phyloP scores from a whole-genome alignment of 805 yeast genomes.

The Candida montana region DNA sequence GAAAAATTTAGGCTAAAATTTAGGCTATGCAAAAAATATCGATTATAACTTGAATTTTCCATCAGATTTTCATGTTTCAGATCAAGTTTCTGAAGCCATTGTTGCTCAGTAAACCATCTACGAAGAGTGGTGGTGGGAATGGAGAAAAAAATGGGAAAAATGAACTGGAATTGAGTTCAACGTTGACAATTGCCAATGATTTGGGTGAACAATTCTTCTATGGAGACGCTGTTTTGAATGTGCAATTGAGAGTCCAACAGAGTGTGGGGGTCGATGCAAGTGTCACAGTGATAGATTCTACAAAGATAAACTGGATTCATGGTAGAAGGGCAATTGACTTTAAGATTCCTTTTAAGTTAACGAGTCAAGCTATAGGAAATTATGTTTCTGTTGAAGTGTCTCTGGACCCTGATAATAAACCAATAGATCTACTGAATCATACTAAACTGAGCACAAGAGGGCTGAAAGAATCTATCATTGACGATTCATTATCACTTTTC shows the following conservation, averaged over 20 bases:
- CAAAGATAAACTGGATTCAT: constrained; percentile 14
- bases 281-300: not conserved
- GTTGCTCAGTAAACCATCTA: no score
- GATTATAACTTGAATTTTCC: no score
- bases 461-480: constrained; percentile 11
- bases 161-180: constrained; percentile 15
- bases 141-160: constrained; percentile 1
- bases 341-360: not conserved
- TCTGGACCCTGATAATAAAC: constrained; percentile 1
- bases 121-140: no score
- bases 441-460: constrained; percentile 9
- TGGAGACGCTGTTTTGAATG: constrained; percentile 23
- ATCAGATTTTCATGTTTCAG: no score
- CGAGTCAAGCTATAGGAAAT: not conserved
- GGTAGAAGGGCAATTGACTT: constrained; percentile 20
- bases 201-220: constrained; percentile 35
- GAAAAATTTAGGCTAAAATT: constrained; percentile 23
- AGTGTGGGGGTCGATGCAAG: not conserved
- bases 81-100: constrained; percentile 32
- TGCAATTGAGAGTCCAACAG: constrained; percentile 9
- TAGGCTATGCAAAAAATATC: no score
- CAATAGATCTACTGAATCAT: constrained; percentile 12
- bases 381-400: constrained; percentile 12
- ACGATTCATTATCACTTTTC: constrained; percentile 9
- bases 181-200: constrained; percentile 31